Conservation (phyloP, 148 eudicot species). For the Diospyros lotus region DNA sequence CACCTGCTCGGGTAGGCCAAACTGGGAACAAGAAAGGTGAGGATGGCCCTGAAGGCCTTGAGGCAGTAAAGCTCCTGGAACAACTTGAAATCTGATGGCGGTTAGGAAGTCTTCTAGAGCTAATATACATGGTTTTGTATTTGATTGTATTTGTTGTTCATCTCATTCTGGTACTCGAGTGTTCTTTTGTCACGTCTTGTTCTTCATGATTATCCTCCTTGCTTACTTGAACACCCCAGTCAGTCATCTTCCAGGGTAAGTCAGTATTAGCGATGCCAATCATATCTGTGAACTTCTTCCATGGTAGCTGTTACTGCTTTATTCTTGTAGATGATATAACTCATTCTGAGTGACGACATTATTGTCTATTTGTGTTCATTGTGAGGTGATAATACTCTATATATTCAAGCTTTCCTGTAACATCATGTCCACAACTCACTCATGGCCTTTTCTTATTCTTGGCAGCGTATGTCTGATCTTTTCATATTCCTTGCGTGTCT, state of each 20-base stretch:
- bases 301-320: background rate
- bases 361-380: too few species aligned
- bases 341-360: background rate
- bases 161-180: constrained; percentile 25
- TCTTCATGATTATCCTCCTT: constrained; percentile 2
- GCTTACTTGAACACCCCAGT: constrained; percentile 7
- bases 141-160: constrained; percentile 4
- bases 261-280: background rate
- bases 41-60: constrained; percentile 22
- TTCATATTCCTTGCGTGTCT: too few species aligned
- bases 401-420: too few species aligned
- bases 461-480: too few species aligned
- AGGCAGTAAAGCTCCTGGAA: constrained; percentile 44
- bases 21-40: constrained; percentile 12
- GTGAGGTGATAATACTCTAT: too few species aligned
- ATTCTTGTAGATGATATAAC: background rate
- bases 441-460: too few species aligned
- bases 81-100: constrained; percentile 50
- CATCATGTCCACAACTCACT: too few species aligned
- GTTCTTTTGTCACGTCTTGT: constrained; percentile 9
- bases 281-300: background rate
- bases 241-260: background rate
- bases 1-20: constrained; percentile 13
- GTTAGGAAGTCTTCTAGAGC: constrained; percentile 28
- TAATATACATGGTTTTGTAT: constrained; percentile 24